Conservation (phyloP, 1,284 basidiomycete genomes). For the Amylostereum areolatum region DNA sequence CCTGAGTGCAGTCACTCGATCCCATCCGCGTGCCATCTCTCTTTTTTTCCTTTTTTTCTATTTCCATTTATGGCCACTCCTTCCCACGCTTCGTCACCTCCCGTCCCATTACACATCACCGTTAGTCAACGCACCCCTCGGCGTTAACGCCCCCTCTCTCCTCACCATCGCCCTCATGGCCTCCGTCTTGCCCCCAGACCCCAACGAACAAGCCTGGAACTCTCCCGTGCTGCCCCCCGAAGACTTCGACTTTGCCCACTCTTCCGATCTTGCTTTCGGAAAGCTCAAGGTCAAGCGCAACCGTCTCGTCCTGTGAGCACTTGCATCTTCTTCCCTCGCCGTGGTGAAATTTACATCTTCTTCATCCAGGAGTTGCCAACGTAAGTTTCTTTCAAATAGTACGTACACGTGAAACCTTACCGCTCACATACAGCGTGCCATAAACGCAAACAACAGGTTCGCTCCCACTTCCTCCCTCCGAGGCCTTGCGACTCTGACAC, state of each 20-base stretch:
- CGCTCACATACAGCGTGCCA: slow-evolving; percentile 15
- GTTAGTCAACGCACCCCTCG: too few relatives aligned
- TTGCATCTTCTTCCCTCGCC: background rate
- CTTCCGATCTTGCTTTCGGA: too few relatives aligned
- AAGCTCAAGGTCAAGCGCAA: slow-evolving; percentile 13
- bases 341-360: background rate
- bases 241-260: too few relatives aligned
- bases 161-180: slow-evolving; percentile 1
- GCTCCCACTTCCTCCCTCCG: background rate
- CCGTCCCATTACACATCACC: too few relatives aligned
- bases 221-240: too few relatives aligned
- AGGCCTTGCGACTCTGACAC: background rate
- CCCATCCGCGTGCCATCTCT: too few relatives aligned
- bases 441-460: slow-evolving; percentile 19
- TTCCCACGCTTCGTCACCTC: too few relatives aligned
- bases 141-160: slow-evolving; percentile 24
- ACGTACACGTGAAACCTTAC: background rate
- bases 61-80: too few relatives aligned
- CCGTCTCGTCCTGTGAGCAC: slow-evolving; percentile 16
- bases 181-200: too few relatives aligned
- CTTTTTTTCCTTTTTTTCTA: too few relatives aligned
- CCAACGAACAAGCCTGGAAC: too few relatives aligned
- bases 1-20: too few relatives aligned
- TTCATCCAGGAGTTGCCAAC: slow-evolving; percentile 16
- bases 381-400: slow-evolving; percentile 7